Evolutionary conservation across 1,284 basidiomycete species (phyloP).

Genomic region (Cryptococcus sp.): DNA sequence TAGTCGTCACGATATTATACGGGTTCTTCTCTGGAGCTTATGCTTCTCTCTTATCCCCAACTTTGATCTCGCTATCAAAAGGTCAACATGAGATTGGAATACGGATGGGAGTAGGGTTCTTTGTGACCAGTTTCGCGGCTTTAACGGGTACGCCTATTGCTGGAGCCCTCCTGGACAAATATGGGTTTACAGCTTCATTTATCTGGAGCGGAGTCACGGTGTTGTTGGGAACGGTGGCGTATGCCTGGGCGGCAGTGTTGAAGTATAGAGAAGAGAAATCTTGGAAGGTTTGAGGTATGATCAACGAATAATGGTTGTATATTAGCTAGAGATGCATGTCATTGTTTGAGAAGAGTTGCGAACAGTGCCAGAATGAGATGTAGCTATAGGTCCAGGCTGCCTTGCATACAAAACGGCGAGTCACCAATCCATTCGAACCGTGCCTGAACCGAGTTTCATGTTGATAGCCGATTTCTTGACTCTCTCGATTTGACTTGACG

Average conservation of each 20-base stretch:
- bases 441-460: no score
- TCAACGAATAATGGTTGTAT: no score
- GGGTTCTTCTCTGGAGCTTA: constrained; percentile 32
- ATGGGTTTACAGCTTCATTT: constrained; percentile 29
- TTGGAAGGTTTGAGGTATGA: constrained; percentile 20
- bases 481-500: no score
- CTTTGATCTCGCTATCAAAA: constrained; percentile 22
- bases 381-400: no score
- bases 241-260: constrained; percentile 10
- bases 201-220: constrained; percentile 24
- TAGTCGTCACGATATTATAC: constrained; percentile 39
- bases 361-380: no score
- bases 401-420: no score
- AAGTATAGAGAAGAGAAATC: constrained; percentile 22
- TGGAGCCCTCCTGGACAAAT: constrained; percentile 33
- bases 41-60: constrained; percentile 23
- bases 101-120: constrained; percentile 27
- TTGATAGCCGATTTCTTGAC: no score
- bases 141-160: constrained; percentile 40
- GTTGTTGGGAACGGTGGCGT: constrained; percentile 15
- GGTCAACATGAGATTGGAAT: constrained; percentile 23
- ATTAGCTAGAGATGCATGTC: no score
- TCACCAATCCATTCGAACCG: no score
- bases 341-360: no score
- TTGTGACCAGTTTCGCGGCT: constrained; percentile 27